phyloP scores from a whole-genome alignment of 2,329 filamentous ascomycete species.

The Colletotrichum sp. region DNA sequence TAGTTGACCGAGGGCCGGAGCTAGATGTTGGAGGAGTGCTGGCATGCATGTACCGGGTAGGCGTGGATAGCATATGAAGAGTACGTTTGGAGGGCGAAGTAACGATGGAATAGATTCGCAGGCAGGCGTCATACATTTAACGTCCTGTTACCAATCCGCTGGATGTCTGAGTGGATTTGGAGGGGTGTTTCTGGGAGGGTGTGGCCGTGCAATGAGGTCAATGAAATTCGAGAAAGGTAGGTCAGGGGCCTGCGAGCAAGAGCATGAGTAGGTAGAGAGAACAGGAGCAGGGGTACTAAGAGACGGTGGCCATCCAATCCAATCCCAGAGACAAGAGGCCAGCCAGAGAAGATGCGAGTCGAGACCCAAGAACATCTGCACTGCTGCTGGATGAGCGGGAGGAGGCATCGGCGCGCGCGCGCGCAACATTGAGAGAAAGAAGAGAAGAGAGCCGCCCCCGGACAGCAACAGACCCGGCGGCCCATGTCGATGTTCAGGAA shows the following conservation, averaged over 20 bases:
- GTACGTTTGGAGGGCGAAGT: neutral
- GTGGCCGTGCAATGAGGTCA: constrained; percentile 22
- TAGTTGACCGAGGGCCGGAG: constrained; percentile 20
- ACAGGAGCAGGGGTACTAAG: neutral
- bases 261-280: neutral
- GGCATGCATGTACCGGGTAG: constrained; percentile 6
- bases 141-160: constrained; percentile 20
- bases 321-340: neutral
- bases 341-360: neutral
- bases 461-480: constrained; percentile 14
- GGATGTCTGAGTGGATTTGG: constrained; percentile 11
- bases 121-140: constrained; percentile 24
- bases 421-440: neutral
- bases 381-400: neutral
- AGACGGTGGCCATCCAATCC: neutral
- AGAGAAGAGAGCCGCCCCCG: constrained; percentile 9
- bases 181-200: constrained; percentile 17
- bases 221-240: constrained; percentile 8
- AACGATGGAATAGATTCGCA: constrained; percentile 2
- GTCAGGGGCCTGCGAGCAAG: neutral
- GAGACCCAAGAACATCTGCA: neutral
- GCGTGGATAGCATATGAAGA: neutral
- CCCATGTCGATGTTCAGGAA: constrained; percentile 10
- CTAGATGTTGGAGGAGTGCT: constrained; percentile 14
- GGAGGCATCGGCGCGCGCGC: neutral